phyloP scores from a whole-genome alignment of 192 early-diverging fungal species.

The Dispira parvispora region DNA sequence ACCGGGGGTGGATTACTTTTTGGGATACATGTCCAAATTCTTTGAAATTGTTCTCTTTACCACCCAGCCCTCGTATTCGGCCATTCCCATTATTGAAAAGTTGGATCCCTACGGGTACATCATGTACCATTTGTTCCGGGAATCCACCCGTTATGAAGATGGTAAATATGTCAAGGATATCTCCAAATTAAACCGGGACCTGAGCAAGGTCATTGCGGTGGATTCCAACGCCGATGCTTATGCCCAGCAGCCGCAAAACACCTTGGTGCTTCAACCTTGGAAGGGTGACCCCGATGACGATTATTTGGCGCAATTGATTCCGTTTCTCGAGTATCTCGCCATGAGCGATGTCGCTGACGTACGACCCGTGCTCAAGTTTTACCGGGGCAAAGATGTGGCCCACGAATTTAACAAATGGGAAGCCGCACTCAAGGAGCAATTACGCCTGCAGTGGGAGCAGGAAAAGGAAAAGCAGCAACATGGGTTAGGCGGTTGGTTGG shows the following conservation, averaged over 20 bases:
- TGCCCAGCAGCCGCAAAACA: conserved; percentile 84
- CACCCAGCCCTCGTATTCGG: conserved; percentile 64
- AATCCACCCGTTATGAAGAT: conserved; percentile 73
- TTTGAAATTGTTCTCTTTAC: conserved; percentile 97
- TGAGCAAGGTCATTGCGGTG: conserved; percentile 81
- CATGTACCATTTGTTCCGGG: conserved; percentile 80
- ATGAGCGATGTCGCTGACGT: conserved; percentile 62
- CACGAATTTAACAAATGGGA: conserved; percentile 52
- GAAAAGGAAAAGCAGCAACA: conserved; percentile 35
- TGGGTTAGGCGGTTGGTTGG: conserved; percentile 35
- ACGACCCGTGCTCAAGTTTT: conserved; percentile 49
- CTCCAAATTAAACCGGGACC: conserved; percentile 82
- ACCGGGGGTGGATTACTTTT: conserved; percentile 89
- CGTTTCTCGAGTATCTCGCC: conserved; percentile 68
- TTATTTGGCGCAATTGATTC: conserved; percentile 67
- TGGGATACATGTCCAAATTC: conserved; percentile 75
- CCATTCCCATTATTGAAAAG: conserved; percentile 66
- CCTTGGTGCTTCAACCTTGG: conserved; percentile 71
- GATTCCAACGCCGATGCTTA: conserved; percentile 77
- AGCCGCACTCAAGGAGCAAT: conserved; percentile 40
- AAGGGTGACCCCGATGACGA: conserved; percentile 62
- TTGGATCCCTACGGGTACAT: conserved; percentile 80
- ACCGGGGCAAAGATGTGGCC: conserved; percentile 49
- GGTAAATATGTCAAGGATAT: conserved; percentile 80
- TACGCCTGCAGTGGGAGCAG: conserved; percentile 48